phyloP scores from a whole-genome alignment of 257 asterid genomes.

The Solanum tacnaense region DNA sequence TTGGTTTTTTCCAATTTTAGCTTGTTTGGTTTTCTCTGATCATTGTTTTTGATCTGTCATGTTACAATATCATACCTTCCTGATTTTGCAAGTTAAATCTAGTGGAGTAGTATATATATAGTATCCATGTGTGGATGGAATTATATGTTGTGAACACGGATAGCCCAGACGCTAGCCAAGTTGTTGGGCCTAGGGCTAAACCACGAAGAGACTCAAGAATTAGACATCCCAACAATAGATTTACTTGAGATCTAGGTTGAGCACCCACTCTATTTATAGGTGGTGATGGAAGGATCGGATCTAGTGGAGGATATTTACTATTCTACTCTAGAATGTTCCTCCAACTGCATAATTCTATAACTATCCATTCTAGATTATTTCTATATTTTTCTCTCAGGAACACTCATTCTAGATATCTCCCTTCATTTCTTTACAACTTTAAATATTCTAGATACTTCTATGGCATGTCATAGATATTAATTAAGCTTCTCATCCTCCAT shows the following conservation, averaged over 20 bases:
- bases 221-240: neutral
- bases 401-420: no score
- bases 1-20: neutral
- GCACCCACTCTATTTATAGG: neutral
- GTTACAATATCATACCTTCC: neutral
- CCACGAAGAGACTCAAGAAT: neutral
- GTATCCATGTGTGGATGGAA: neutral
- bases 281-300: neutral
- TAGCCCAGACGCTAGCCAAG: neutral
- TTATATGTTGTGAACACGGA: neutral
- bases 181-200: neutral
- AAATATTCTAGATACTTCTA: no score
- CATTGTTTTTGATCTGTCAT: neutral
- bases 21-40: neutral
- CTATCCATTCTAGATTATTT: neutral
- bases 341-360: neutral
- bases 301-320: neutral
- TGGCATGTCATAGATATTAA: neutral
- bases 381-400: neutral
- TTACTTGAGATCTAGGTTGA: neutral
- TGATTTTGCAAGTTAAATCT: neutral
- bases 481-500: neutral
- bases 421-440: neutral
- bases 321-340: neutral
- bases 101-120: neutral